These are phyloP conservation scores for Primulina tabacum DNA, from an alignment of 257 asterid species.

Conservation along the genomic window DNA sequence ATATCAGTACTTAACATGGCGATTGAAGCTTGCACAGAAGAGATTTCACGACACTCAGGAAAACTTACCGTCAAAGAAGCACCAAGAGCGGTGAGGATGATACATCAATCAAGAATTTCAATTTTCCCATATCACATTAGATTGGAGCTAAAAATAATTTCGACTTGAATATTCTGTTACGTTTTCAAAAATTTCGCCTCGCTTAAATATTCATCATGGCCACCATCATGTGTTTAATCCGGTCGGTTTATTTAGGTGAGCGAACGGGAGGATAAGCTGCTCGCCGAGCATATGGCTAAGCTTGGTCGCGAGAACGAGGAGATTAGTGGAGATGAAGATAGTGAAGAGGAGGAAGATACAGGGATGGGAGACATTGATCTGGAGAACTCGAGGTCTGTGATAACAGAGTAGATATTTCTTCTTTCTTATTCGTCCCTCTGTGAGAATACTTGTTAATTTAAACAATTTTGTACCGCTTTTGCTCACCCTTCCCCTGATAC, in stretches of 20 bases:
- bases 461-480: constrained; percentile 11
- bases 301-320: constrained; percentile 71
- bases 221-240: constrained; percentile 1
- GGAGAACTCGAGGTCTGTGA: constrained; percentile 46
- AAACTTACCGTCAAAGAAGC: constrained; percentile 86
- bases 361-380: constrained; percentile 92
- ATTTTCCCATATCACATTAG: background rate
- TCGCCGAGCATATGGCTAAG: constrained; percentile 79
- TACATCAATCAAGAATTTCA: background rate
- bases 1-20: constrained; percentile 72
- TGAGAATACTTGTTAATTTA: constrained; percentile 3
- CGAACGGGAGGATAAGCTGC: constrained; percentile 86
- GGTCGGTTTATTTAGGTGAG: constrained; percentile 64
- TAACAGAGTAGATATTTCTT: constrained; percentile 32
- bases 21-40: constrained; percentile 78
- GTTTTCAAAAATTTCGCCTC: background rate
- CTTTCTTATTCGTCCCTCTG: background rate
- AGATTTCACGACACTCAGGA: constrained; percentile 77
- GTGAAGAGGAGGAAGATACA: constrained; percentile 94
- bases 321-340: constrained; percentile 80
- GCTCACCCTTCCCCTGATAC: background rate
- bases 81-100: constrained; percentile 82
- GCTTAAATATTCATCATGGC: background rate
- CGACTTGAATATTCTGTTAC: background rate
- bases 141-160: background rate